Evolutionary conservation across 208 protist species (phyloP).

Genomic region (Acanthamoeba healyi): DNA sequence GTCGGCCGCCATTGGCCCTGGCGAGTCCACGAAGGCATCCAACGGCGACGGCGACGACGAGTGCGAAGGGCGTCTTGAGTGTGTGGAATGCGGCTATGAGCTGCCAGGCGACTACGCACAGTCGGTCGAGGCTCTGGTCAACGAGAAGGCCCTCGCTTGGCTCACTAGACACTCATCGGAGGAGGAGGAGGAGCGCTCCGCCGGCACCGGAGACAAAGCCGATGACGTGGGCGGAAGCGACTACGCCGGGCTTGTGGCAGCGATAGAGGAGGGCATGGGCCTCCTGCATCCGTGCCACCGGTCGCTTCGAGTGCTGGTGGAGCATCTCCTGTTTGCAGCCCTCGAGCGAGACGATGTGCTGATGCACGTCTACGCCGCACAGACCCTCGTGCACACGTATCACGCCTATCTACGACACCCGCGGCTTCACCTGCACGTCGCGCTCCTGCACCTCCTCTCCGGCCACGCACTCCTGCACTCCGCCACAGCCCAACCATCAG

Average conservation of each 20-base stretch:
- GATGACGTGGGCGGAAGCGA: neutral
- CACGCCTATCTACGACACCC: slow-evolving; percentile 31
- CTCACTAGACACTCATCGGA: no score
- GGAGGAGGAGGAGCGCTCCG: no score
- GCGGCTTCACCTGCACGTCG: slow-evolving; percentile 33
- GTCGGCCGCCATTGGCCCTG: no score
- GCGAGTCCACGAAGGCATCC: no score
- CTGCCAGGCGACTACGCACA: slow-evolving; percentile 26
- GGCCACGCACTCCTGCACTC: slow-evolving; percentile 20
- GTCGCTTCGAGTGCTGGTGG: neutral
- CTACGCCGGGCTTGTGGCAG: neutral
- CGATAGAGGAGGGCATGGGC: neutral
- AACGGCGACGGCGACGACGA: neutral
- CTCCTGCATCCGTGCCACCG: slow-evolving; percentile 50
- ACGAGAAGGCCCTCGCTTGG: neutral
- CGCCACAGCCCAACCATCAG: neutral
- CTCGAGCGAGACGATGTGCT: neutral
- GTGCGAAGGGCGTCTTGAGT: neutral
- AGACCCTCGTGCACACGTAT: slow-evolving; percentile 23
- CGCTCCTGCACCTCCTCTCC: neutral
- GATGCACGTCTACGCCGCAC: slow-evolving; percentile 28
- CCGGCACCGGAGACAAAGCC: neutral
- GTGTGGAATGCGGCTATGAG: slow-evolving; percentile 26
- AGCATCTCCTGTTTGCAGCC: neutral
- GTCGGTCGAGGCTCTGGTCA: neutral